Evolutionary conservation across 2,329 filamentous ascomycete species (phyloP).

Genomic region (Verticillium dahliae): DNA sequence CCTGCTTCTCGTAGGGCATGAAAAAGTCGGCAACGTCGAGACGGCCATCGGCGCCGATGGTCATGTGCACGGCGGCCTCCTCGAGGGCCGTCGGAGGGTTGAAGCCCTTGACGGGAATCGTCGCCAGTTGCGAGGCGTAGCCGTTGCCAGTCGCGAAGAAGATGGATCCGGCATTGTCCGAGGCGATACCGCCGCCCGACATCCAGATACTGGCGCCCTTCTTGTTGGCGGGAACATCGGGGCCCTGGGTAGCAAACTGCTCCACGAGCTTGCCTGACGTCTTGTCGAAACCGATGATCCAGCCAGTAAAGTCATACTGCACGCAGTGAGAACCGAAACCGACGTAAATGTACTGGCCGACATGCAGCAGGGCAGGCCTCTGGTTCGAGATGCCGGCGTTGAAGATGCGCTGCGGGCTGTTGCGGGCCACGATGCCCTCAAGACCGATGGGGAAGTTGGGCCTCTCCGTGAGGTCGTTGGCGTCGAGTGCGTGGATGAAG

Average conservation of each 20-base stretch:
- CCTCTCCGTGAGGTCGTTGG: conserved; percentile 26
- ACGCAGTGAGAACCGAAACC: conserved; percentile 50
- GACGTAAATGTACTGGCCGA: conserved; percentile 39
- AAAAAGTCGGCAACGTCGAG: conserved; percentile 43
- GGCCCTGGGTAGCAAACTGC: conserved; percentile 30
- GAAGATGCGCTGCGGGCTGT: conserved; percentile 39
- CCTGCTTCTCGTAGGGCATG: conserved; percentile 43
- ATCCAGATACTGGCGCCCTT: conserved; percentile 34
- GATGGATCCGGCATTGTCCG: conserved; percentile 27
- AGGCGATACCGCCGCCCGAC: conserved; percentile 28
- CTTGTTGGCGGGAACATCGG: conserved; percentile 19
- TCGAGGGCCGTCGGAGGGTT: conserved; percentile 31
- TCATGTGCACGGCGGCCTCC: conserved; percentile 36
- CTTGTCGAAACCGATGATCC: conserved; percentile 41
- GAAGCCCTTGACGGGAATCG: conserved; percentile 28
- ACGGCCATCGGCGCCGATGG: conserved; percentile 29
- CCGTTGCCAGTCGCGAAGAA: conserved; percentile 31
- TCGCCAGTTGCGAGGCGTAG: conserved; percentile 27
- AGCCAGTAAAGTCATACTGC: conserved; percentile 47
- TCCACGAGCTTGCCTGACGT: conserved; percentile 27
- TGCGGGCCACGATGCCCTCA: conserved; percentile 36
- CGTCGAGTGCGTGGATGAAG: conserved; percentile 27
- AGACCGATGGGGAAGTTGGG: conserved; percentile 38
- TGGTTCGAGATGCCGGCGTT: conserved; percentile 44
- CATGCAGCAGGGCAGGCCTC: conserved; percentile 36